These are phyloP conservation scores for Castanospermum australe DNA, from an alignment of 306 rosid genomes.

Conservation along the genomic window DNA sequence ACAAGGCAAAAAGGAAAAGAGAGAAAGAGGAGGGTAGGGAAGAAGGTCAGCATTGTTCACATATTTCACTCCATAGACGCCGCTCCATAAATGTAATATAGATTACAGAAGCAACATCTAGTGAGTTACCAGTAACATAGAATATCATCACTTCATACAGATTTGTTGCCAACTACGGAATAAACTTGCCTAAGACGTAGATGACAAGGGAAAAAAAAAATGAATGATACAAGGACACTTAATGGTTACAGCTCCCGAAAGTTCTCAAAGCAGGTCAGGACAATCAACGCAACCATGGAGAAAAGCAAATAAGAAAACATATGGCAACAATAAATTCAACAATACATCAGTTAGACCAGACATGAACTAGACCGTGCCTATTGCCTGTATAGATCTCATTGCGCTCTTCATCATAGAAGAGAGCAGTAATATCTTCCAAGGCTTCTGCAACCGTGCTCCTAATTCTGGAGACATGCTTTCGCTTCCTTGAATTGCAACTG, in stretches of 20 bases:
- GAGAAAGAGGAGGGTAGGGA: not conserved
- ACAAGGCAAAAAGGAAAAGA: not conserved
- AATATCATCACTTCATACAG: constrained; percentile 28
- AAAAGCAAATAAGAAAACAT: constrained; percentile 36
- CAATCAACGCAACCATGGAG: constrained; percentile 39
- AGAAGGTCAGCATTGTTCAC: constrained; percentile 26
- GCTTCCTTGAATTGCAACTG: constrained; percentile 56
- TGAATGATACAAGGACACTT: constrained; percentile 41
- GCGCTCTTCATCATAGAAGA: constrained; percentile 96
- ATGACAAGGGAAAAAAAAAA: constrained; percentile 19
- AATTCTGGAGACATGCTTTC: constrained; percentile 48
- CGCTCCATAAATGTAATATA: constrained; percentile 31
- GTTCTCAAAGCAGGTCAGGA: constrained; percentile 38
- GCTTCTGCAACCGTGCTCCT: constrained; percentile 97
- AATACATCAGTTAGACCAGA: constrained; percentile 79
- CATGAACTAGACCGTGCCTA: constrained; percentile 91
- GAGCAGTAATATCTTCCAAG: constrained; percentile 98
- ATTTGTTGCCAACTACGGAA: constrained; percentile 32
- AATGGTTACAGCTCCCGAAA: constrained; percentile 31
- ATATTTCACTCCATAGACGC: constrained; percentile 26
- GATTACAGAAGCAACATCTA: constrained; percentile 50
- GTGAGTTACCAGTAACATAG: constrained; percentile 39
- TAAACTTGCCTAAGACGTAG: constrained; percentile 23
- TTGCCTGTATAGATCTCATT: constrained; percentile 96
- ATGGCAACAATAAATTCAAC: constrained; percentile 26